phyloP scores from a whole-genome alignment of 228 moss, liverwort and hornwort genomes.

The Sphagnum magellanicum region DNA sequence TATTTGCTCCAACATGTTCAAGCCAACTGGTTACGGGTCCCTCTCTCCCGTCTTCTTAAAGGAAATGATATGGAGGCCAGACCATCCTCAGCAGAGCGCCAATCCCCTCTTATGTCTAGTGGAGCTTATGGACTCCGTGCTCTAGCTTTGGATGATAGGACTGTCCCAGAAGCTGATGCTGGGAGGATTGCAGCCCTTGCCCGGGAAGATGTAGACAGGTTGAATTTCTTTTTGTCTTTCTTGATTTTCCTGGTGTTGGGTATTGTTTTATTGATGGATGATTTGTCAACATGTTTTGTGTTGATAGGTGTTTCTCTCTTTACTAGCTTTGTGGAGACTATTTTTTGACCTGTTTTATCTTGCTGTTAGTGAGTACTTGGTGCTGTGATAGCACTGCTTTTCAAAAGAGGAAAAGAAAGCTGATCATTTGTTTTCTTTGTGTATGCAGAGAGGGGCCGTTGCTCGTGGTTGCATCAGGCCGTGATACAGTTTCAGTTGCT shows the following conservation, averaged over 20 bases:
- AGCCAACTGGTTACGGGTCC: constrained; percentile 69
- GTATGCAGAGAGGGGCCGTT: constrained; percentile 77
- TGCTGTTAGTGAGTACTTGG: too few relatives aligned
- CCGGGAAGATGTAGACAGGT: constrained; percentile 62
- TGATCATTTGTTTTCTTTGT: neutral
- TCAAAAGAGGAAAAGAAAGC: too few relatives aligned
- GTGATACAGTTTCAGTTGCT: constrained; percentile 70
- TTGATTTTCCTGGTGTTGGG: neutral
- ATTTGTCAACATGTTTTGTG: neutral
- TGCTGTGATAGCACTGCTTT: too few relatives aligned
- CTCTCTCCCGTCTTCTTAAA: constrained; percentile 50
- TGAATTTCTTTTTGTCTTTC: neutral
- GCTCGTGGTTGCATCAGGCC: constrained; percentile 89
- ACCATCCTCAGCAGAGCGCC: constrained; percentile 40
- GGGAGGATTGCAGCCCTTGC: constrained; percentile 68
- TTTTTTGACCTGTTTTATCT: too few relatives aligned
- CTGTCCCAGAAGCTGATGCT: constrained; percentile 68
- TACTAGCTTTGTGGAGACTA: too few relatives aligned
- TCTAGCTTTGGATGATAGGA: constrained; percentile 39
- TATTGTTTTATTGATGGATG: neutral
- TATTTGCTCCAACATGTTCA: constrained; percentile 63
- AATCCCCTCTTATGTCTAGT: constrained; percentile 27
- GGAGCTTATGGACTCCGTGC: constrained; percentile 45
- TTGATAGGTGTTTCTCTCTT: too few relatives aligned
- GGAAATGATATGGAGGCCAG: constrained; percentile 49